Base-by-base conservation (phyloP, 495 filamentous ascomycete genomes). In the Penicillium pulvis region DNA sequence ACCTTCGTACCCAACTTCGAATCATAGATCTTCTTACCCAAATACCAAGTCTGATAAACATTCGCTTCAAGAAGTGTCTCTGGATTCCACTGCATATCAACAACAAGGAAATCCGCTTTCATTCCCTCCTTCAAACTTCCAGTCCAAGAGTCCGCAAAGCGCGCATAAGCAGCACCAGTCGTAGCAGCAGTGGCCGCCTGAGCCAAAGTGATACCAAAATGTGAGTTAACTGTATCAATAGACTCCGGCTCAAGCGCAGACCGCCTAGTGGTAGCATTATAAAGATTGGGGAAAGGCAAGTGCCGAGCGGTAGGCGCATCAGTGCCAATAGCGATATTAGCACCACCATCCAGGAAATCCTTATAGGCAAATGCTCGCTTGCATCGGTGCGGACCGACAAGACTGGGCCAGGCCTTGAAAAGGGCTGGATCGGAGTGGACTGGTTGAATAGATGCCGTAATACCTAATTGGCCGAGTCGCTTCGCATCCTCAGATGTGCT, bases 381-480 rank as follows among this genome's bases (percentile, higher is more conserved):
- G 60, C 82, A 82, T 36, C 85, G 74, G 28, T 81, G 72, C 6
- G 71, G 69, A 0, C 85, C 85, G 11, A 87, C 68, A 20, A 87
- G 70, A 19, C 65, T 65, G 11, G 81, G 83, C 85, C 85, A 87
- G 1, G 83, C 84, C 12, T 77, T 75, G 49, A 86, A 75, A 46
- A 86, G 81, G 7, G 80, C 77, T 10, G 85, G 84, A 62, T 87
- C 85, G 4, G 83, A 79, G 51, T 87, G 85, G 1, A 86, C 83
- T 0, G 85, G 82, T 61, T 87, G 83, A 20, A 87, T 79, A 1
- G 82, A 85, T 9, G 85, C 84, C 14, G 83, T 87, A 71, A 87
- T 86, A 36, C 83, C 78, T 5, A 81, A 72, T 52, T 75, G 60
- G 14, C 83, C 84, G 0, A 87, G 71, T 10, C 84, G 68, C 23